Evolutionary conservation across 306 rosid species (phyloP).

Genomic region (Luffa aegyptiaca): DNA sequence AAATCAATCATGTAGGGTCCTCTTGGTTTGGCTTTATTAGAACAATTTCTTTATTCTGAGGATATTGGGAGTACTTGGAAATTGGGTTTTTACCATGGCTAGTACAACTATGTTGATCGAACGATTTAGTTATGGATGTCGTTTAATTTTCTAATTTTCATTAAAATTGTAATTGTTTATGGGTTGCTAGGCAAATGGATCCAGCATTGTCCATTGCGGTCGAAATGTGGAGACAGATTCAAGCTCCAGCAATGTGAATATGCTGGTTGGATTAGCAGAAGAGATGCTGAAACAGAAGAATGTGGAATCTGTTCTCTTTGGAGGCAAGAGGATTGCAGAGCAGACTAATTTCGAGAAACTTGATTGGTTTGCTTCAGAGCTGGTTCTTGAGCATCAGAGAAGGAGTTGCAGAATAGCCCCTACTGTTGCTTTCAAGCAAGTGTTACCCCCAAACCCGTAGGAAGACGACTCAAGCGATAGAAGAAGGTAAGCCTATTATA

Average conservation of each 20-base stretch:
- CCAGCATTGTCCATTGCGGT: constrained; percentile 73
- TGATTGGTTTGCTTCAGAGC: constrained; percentile 96
- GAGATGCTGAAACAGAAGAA: constrained; percentile 94
- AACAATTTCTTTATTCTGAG: background rate
- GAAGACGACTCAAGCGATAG: background rate
- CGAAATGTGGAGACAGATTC: constrained; percentile 78
- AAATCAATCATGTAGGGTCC: background rate
- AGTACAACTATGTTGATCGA: background rate
- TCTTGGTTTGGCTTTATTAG: background rate
- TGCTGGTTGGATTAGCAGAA: constrained; percentile 66
- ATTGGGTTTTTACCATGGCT: background rate
- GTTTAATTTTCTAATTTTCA: background rate
- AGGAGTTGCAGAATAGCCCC: constrained; percentile 99
- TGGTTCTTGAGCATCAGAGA: constrained; percentile 96
- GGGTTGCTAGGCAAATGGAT: constrained; percentile 68
- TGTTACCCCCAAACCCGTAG: constrained; percentile 48
- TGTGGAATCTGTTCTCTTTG: constrained; percentile 90
- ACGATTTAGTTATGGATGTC: no score
- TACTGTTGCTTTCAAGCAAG: constrained; percentile 99
- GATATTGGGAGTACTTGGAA: background rate
- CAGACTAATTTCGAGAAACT: constrained; percentile 80
- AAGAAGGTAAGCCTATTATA: constrained; percentile 2
- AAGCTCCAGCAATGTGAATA: constrained; percentile 67
- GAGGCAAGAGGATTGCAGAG: constrained; percentile 81
- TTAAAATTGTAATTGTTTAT: constrained; percentile 6